Base-by-base conservation (phyloP, 2,329 filamentous ascomycete species). In the Magnaporthiopsis poae region DNA sequence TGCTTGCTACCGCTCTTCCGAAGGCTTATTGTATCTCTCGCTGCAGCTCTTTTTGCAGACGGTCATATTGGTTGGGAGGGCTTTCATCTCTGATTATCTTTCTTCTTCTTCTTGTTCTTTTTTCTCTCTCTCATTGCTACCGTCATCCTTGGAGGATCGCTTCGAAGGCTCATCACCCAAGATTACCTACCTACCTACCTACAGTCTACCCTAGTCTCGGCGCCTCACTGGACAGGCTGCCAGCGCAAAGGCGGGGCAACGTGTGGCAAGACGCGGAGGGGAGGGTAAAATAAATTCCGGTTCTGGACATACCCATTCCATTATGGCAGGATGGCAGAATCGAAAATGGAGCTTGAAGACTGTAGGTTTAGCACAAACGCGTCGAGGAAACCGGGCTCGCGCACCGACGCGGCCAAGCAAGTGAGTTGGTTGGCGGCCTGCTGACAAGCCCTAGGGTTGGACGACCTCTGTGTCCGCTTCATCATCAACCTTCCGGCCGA, bases 401-500 rank as follows among this genome's bases (percentile, higher is more conserved):
- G 46, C 46, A 52, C 9, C 18, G 46, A 56, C 46, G 46, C 18
- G 46, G 46, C 21, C 46, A 56, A 56, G 46, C 21, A 56, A 56
- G 46, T 25, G n/a, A 56, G 46, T 25, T 25, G 46, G 46, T 25
- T 25, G 46, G 46, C 27, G 12, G 18, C 18, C 13, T 64, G 63
- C 63, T 64, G 63, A 64, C 46, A 31, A 11, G 36, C 39, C 25
- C 29, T 74, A 94, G 91, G 91, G 93, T 85, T 98, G 81, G 94
- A 98, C 88, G 94, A 98, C 80, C 86, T 98, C 68, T 96, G 92
- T 79, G 94, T 96, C 77, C 92, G 96, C 76, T 99, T 99, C 80
- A 94, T 99, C 75, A 92, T 98, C 78, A 98, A 99, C 79, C 86
- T 98, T 69, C 95, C 96, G 62, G 85, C 90, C 70, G 92, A 95